A percentile compares a stretch with the other conserved stretches of the same genome.
Evolutionary conservation across 768 basidiomycete species (phyloP).

Genomic region (Russula virescens): DNA sequence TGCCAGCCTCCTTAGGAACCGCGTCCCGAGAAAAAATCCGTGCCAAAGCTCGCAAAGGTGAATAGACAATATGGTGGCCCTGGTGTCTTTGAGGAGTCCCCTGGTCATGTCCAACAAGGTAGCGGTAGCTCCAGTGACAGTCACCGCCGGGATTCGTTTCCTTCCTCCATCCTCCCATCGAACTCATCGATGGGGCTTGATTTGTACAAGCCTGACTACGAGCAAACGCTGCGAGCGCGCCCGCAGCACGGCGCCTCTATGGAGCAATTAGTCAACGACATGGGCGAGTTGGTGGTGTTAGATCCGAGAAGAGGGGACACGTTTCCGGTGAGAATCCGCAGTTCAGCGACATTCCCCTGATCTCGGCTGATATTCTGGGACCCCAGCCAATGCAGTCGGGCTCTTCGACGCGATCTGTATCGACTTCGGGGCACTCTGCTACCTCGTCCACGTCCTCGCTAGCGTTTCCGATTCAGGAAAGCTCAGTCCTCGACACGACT

Average conservation of each 20-base stretch:
- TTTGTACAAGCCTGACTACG: constrained; percentile 72
- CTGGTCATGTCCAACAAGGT: constrained; percentile 27
- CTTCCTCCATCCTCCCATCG: constrained; percentile 57
- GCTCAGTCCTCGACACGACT: constrained; percentile 32
- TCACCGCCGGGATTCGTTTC: constrained; percentile 46
- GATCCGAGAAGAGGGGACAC: constrained; percentile 48
- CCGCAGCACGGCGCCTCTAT: constrained; percentile 34
- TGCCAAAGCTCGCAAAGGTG: constrained; percentile 43
- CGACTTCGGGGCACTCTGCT: constrained; percentile 19
- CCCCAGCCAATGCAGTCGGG: constrained; percentile 7
- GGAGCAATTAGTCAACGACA: constrained; percentile 56
- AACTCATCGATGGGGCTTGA: constrained; percentile 56
- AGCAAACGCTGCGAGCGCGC: constrained; percentile 38
- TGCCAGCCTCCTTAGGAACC: constrained; percentile 50
- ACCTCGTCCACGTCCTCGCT: constrained; percentile 20
- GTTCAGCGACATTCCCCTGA: background rate
- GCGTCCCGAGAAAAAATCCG: constrained; percentile 63
- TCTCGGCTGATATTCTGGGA: background rate
- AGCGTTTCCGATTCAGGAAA: constrained; percentile 35
- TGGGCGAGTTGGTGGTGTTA: constrained; percentile 58
- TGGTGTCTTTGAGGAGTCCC: constrained; percentile 49
- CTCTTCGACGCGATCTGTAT: constrained; percentile 12
- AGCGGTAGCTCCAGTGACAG: constrained; percentile 35
- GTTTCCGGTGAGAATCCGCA: constrained; percentile 40
- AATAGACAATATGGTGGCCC: constrained; percentile 72